These are phyloP conservation scores for Phaeosphaeria sp. DNA, from an alignment of 2,329 filamentous ascomycete species.

Conservation along the genomic window DNA sequence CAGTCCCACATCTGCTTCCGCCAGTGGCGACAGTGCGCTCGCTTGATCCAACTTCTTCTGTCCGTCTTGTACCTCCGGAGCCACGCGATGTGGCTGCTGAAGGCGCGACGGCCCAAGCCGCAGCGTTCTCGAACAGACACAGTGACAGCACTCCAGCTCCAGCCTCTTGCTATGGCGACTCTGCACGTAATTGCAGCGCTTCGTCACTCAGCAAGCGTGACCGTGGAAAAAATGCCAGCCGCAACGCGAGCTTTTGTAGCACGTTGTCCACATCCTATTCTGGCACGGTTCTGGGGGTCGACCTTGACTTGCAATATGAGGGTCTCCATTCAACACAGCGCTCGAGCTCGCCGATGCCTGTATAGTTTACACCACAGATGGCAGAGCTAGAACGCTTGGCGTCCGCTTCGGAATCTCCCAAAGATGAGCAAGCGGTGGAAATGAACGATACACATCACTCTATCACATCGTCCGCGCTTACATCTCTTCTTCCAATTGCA, in stretches of 20 bases:
- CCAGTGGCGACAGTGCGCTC: constrained; percentile 16
- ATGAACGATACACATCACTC: constrained; percentile 16
- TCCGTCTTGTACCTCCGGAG: constrained; percentile 24
- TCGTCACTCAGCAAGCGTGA: constrained; percentile 27
- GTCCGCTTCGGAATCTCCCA: constrained; percentile 14
- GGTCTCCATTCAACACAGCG: constrained; percentile 13
- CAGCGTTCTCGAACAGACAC: constrained; percentile 20
- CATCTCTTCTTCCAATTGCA: constrained; percentile 46
- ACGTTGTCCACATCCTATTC: constrained; percentile 45
- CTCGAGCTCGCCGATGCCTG: constrained; percentile 30
- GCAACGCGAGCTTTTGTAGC: constrained; percentile 43
- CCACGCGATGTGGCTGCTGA: constrained; percentile 28
- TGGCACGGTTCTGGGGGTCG: constrained; percentile 42
- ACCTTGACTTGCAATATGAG: constrained; percentile 41
- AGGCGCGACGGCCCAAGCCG: constrained; percentile 14
- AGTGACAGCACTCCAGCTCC: constrained; percentile 25
- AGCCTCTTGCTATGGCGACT: constrained; percentile 32
- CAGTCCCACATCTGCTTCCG: constrained; percentile 15
- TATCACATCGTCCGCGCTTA: constrained; percentile 46
- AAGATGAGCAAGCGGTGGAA: constrained; percentile 5
- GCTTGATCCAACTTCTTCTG: constrained; percentile 21
- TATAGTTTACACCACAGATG: constrained; percentile 36
- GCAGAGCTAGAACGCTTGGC: constrained; percentile 25
- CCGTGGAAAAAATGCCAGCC: constrained; percentile 23
- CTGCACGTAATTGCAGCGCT: constrained; percentile 22